Conservation (phyloP, 345 rosid species). For the Gossypium ekmanianum region DNA sequence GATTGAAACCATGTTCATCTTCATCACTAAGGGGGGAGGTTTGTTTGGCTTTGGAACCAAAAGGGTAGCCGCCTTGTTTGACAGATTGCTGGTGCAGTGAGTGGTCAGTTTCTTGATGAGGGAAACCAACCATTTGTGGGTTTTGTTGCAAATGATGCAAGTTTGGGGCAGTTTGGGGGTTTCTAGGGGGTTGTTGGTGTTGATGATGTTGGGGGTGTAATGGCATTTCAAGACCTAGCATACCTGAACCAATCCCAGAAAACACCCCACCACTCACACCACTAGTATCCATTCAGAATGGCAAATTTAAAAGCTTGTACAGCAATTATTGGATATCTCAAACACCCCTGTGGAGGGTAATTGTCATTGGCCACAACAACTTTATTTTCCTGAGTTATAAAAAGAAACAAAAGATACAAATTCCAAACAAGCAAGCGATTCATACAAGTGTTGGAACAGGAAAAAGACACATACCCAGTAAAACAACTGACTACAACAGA, state of each 20-base stretch:
- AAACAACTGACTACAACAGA: conserved; percentile 16
- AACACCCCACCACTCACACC: conserved; percentile 58
- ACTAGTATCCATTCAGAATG: conserved; percentile 54
- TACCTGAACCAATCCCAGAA: conserved; percentile 66
- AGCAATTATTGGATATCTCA: background rate
- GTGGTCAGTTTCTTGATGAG: conserved; percentile 39
- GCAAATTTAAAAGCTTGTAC: background rate
- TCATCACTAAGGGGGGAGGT: conserved; percentile 62
- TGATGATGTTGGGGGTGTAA: conserved; percentile 45
- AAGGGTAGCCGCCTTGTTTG: conserved; percentile 38
- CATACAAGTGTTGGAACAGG: background rate
- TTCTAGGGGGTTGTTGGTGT: conserved; percentile 26
- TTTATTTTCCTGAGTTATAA: background rate
- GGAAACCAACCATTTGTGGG: conserved; percentile 47
- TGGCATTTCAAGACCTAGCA: conserved; percentile 74
- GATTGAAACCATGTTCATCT: conserved; percentile 64
- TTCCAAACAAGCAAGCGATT: background rate
- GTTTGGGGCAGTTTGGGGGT: conserved; percentile 36
- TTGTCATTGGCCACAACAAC: conserved; percentile 12
- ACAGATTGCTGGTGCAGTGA: conserved; percentile 36
- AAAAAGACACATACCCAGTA: conserved; percentile 13
- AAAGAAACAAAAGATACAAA: background rate
- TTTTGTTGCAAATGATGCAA: conserved; percentile 48
- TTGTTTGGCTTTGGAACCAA: conserved; percentile 46
- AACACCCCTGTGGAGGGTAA: conserved; percentile 14